Evolutionary conservation across 768 basidiomycete genomes (phyloP).

Genomic region (Tylopilus balloui): DNA sequence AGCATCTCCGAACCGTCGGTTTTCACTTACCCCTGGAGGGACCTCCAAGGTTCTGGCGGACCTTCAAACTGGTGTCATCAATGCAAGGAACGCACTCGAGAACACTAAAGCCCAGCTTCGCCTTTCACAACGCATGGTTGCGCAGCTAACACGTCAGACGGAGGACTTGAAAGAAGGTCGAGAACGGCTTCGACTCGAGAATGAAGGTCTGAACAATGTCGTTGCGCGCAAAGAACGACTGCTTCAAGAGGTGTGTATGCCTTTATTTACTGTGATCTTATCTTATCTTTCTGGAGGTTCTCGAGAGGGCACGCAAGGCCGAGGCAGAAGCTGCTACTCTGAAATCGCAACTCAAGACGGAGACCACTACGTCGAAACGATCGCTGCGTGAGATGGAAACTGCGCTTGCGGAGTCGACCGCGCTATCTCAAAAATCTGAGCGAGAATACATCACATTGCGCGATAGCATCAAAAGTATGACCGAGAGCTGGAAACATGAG

Average conservation of each 20-base stretch:
- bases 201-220: constrained; percentile 84
- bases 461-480: constrained; percentile 69
- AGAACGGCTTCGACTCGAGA: constrained; percentile 78
- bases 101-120: constrained; percentile 82
- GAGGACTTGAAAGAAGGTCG: constrained; percentile 87
- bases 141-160: constrained; percentile 77
- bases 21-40: constrained; percentile 66
- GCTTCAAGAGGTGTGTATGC: constrained; percentile 68
- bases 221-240: constrained; percentile 84
- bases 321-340: constrained; percentile 69
- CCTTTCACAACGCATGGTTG: constrained; percentile 77
- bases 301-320: constrained; percentile 82
- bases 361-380: constrained; percentile 70
- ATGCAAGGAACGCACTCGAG: constrained; percentile 76
- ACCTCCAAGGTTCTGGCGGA: constrained; percentile 88
- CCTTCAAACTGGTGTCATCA: constrained; percentile 77
- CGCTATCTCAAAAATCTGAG: constrained; percentile 75
- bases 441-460: constrained; percentile 78
- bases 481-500: constrained; percentile 70
- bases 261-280: not conserved
- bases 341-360: constrained; percentile 68
- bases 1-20: constrained; percentile 48
- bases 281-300: constrained; percentile 41
- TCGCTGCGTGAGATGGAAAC: constrained; percentile 77
- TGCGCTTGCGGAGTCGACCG: constrained; percentile 66